These are phyloP conservation scores for Fusarium praegraminearum DNA, from an alignment of 2,329 filamentous ascomycete genomes.

Conservation along the genomic window DNA sequence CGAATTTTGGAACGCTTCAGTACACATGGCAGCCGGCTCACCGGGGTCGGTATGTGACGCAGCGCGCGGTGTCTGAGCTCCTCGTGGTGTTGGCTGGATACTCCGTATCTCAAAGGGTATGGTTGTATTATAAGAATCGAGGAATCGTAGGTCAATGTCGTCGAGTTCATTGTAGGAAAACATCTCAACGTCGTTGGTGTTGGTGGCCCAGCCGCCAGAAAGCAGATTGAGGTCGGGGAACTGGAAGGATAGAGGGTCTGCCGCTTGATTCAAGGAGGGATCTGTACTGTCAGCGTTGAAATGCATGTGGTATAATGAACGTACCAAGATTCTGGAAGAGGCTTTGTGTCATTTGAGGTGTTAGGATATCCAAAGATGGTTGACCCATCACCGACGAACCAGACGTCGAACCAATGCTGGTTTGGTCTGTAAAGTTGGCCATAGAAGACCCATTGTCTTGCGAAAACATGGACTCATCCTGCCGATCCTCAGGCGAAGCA, in stretches of 20 bases:
- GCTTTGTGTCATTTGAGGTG: slow-evolving; percentile 22
- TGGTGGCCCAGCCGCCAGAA: slow-evolving; percentile 25
- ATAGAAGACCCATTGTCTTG: slow-evolving; percentile 5
- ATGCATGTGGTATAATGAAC: rapidly evolving
- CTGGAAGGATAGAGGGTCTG: slow-evolving; percentile 24
- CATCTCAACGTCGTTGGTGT: slow-evolving; percentile 10
- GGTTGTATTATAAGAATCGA: slow-evolving; percentile 49
- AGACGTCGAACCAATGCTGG: background rate
- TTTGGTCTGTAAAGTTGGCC: background rate
- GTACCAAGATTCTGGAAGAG: slow-evolving; percentile 31
- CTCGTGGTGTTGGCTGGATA: slow-evolving; percentile 26
- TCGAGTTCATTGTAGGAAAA: slow-evolving; percentile 46
- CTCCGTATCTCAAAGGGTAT: slow-evolving; percentile 47
- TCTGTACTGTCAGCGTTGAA: slow-evolving; percentile 11
- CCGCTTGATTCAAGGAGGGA: slow-evolving; percentile 6
- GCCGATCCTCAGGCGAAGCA: slow-evolving; percentile 25
- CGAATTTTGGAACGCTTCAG: slow-evolving; percentile 44
- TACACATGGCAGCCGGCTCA: slow-evolving; percentile 37
- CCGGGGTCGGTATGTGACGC: slow-evolving; percentile 18
- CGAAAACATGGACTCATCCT: slow-evolving; percentile 10
- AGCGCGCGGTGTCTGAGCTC: slow-evolving; percentile 19
- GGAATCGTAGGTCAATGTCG: slow-evolving; percentile 50
- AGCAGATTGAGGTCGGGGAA: slow-evolving; percentile 41
- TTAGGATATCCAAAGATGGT: slow-evolving; percentile 16
- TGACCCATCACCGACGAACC: slow-evolving; percentile 18